These are phyloP conservation scores for Sesbania bispinosa DNA, from an alignment of 306 rosid species.

Conservation along the genomic window DNA sequence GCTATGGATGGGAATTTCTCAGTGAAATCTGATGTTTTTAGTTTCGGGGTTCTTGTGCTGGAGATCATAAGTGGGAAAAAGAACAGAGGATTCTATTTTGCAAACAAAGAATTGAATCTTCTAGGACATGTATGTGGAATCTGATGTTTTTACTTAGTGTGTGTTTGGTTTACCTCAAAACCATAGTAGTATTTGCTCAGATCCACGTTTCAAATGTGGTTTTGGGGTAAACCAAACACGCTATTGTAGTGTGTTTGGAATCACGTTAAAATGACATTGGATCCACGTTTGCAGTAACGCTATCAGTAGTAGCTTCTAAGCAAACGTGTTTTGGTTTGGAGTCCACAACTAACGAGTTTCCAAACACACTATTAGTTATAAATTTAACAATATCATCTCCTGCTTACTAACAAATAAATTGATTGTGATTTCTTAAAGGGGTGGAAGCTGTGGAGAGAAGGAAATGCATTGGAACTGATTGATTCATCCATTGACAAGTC, in stretches of 20 bases:
- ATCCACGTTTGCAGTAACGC: too few species aligned
- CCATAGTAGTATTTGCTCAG: too few species aligned
- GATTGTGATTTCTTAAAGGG: constrained; percentile 36
- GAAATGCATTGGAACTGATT: constrained; percentile 44
- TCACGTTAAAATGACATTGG: too few species aligned
- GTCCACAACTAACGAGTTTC: too few species aligned
- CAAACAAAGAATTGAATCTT: constrained; percentile 58
- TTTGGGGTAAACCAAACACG: too few species aligned
- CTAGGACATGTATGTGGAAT: constrained; percentile 56
- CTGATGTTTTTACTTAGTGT: background rate
- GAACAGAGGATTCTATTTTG: constrained; percentile 60
- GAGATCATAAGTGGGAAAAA: constrained; percentile 69
- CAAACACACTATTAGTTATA: background rate
- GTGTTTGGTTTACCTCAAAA: too few species aligned
- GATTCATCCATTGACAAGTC: constrained; percentile 47
- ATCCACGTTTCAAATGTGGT: too few species aligned
- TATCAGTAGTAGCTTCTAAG: too few species aligned
- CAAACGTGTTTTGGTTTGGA: too few species aligned
- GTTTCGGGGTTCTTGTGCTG: constrained; percentile 71
- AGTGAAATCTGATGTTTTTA: constrained; percentile 67
- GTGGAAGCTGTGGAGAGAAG: constrained; percentile 70
- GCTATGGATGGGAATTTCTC: constrained; percentile 83
- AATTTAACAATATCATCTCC: background rate
- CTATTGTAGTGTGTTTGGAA: background rate
- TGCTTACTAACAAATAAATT: background rate